These are phyloP conservation scores for Ceratocystis colombiana DNA, from an alignment of 2,329 filamentous ascomycete genomes.

Conservation along the genomic window DNA sequence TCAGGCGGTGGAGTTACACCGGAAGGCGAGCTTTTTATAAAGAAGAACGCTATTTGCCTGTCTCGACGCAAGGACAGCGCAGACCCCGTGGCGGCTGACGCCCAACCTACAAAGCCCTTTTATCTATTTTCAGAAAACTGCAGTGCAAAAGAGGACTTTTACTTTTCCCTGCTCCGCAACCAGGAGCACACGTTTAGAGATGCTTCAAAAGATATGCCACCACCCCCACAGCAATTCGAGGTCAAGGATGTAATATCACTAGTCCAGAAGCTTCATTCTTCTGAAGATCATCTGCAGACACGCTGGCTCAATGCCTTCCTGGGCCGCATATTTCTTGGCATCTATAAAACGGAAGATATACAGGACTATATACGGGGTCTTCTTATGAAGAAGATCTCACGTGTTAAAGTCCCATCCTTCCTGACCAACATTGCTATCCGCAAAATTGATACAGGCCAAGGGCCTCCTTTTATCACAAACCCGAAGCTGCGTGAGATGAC, in stretches of 20 bases:
- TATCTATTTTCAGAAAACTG: slow-evolving; percentile 91
- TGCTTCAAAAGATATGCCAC: slow-evolving; percentile 34
- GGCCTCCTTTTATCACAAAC: slow-evolving; percentile 81
- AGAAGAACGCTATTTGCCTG: slow-evolving; percentile 78
- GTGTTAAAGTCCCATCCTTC: slow-evolving; percentile 85
- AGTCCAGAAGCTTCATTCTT: slow-evolving; percentile 82
- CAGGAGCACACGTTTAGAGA: slow-evolving; percentile 54
- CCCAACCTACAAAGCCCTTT: slow-evolving; percentile 64
- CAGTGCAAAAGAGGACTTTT: slow-evolving; percentile 97
- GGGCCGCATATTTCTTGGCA: slow-evolving; percentile 73
- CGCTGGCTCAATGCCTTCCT: slow-evolving; percentile 90
- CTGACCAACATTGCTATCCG: slow-evolving; percentile 75
- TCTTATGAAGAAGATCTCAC: slow-evolving; percentile 89
- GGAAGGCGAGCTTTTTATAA: slow-evolving; percentile 92
- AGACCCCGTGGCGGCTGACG: slow-evolving; percentile 46
- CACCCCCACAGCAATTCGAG: slow-evolving; percentile 64
- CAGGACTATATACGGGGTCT: slow-evolving; percentile 72
- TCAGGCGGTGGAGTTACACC: slow-evolving; percentile 67
- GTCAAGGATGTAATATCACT: slow-evolving; percentile 78
- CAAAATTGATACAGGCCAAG: slow-evolving; percentile 74
- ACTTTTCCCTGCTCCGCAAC: slow-evolving; percentile 79
- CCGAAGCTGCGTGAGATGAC: slow-evolving; percentile 79
- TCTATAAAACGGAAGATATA: slow-evolving; percentile 76
- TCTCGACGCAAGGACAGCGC: slow-evolving; percentile 51
- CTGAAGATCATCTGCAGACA: slow-evolving; percentile 80